These are phyloP conservation scores for Termitomyces sp. DNA, from an alignment of 768 basidiomycete species.

Conservation along the genomic window DNA sequence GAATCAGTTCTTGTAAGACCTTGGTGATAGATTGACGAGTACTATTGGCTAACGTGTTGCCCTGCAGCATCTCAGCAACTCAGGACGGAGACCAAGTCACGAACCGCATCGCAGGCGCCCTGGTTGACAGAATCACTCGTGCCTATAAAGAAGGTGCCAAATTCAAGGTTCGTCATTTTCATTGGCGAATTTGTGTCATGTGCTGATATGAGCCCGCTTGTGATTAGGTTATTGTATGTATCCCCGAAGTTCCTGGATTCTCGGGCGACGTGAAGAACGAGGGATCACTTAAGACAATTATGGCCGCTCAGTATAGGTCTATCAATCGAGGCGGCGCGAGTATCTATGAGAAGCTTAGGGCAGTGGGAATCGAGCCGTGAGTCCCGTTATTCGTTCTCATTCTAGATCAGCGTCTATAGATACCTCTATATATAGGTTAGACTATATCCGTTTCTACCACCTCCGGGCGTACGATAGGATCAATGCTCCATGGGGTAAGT, in stretches of 20 bases:
- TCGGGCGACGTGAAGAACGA: slow-evolving; percentile 72
- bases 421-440: slow-evolving; percentile 45
- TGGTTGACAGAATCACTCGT: slow-evolving; percentile 80
- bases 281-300: slow-evolving; percentile 65
- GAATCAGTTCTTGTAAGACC: slow-evolving; percentile 78
- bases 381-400: slow-evolving; percentile 15
- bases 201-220: neutral
- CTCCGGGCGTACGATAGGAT: slow-evolving; percentile 88
- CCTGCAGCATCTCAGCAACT: slow-evolving; percentile 63
- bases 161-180: slow-evolving; percentile 63
- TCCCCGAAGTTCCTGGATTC: slow-evolving; percentile 92
- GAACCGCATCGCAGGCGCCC: slow-evolving; percentile 79
- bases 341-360: slow-evolving; percentile 78
- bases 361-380: slow-evolving; percentile 74
- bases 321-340: slow-evolving; percentile 87
- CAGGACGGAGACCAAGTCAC: slow-evolving; percentile 56
- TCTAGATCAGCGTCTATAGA: neutral
- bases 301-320: slow-evolving; percentile 83
- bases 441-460: slow-evolving; percentile 91
- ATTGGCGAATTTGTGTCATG: neutral
- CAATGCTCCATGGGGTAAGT: slow-evolving; percentile 64
- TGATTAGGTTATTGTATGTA: slow-evolving; percentile 70
- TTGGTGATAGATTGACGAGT: no score
- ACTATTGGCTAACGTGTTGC: no score
- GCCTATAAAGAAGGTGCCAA: slow-evolving; percentile 65